Percentiles rank a stretch among this genome's conserved stretches.
Evolutionary conservation across 2,329 filamentous ascomycete species (phyloP).

Genomic region (Neonectria sp.): DNA sequence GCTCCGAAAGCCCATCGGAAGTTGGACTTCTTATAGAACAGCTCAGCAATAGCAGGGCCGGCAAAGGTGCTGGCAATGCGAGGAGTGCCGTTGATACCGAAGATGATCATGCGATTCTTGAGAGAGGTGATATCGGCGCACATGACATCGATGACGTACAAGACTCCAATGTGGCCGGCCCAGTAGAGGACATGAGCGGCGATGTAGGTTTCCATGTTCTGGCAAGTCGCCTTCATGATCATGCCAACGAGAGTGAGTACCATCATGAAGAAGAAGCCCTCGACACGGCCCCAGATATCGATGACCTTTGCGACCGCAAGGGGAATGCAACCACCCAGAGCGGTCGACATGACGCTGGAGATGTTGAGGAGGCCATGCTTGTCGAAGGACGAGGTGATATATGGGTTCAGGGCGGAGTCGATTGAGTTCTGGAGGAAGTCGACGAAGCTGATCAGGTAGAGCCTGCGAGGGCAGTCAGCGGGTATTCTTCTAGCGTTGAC

Average conservation of each 20-base stretch:
- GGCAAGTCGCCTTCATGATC: slow-evolving; percentile 74
- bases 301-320: slow-evolving; percentile 64
- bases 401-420: slow-evolving; percentile 69
- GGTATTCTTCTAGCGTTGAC: too few species aligned
- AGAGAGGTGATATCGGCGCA: slow-evolving; percentile 61
- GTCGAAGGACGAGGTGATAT: slow-evolving; percentile 76
- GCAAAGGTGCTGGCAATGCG: slow-evolving; percentile 62
- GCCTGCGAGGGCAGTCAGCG: slow-evolving; percentile 42
- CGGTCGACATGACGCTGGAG: slow-evolving; percentile 71
- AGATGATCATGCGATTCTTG: slow-evolving; percentile 61
- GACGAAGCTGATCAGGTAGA: slow-evolving; percentile 58
- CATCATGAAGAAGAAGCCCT: slow-evolving; percentile 59
- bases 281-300: slow-evolving; percentile 64
- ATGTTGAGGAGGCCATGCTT: slow-evolving; percentile 77
- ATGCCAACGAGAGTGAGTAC: slow-evolving; percentile 61
- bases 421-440: slow-evolving; percentile 56
- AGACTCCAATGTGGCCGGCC: slow-evolving; percentile 65
- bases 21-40: slow-evolving; percentile 42
- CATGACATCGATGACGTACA: slow-evolving; percentile 60
- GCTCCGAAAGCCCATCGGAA: slow-evolving; percentile 65
- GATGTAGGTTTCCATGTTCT: slow-evolving; percentile 71
- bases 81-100: slow-evolving; percentile 60
- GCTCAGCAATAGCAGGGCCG: slow-evolving; percentile 44
- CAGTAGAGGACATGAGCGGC: slow-evolving; percentile 76
- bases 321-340: slow-evolving; percentile 56